Evolutionary conservation across 1,284 basidiomycete species (phyloP).

Genomic region (Microbotryum saponariae): DNA sequence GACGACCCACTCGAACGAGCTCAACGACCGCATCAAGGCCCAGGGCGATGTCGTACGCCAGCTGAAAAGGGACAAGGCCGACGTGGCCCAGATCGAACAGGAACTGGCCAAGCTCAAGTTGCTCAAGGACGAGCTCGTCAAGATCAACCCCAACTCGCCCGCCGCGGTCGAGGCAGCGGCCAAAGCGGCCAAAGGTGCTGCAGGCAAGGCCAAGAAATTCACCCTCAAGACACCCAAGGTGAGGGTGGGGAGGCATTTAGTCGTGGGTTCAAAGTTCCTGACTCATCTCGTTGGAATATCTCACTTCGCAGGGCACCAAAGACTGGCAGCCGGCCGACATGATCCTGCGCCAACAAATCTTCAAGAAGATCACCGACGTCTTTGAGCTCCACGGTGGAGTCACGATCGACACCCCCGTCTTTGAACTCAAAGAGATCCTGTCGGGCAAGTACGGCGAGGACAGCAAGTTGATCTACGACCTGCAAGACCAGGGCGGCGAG

Average conservation of each 20-base stretch:
- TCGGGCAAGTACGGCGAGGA: conserved; percentile 97
- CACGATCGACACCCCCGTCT: conserved; percentile 95
- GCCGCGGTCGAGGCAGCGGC: conserved; percentile 4
- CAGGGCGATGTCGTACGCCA: conserved; percentile 26
- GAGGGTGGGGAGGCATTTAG: neutral
- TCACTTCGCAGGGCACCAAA: conserved; percentile 65
- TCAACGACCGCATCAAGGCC: conserved; percentile 15
- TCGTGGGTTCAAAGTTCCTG: no score
- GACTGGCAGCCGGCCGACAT: conserved; percentile 95
- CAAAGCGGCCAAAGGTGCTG: conserved; percentile 1
- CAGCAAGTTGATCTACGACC: conserved; percentile 94
- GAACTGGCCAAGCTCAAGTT: conserved; percentile 11
- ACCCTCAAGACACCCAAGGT: conserved; percentile 33
- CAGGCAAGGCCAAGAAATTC: conserved; percentile 26
- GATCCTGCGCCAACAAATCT: conserved; percentile 83
- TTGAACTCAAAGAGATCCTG: conserved; percentile 92
- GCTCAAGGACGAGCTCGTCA: conserved; percentile 17
- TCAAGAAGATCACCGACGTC: conserved; percentile 75
- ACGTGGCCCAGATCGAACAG: neutral
- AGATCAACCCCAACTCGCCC: conserved; percentile 1
- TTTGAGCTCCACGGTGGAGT: conserved; percentile 85
- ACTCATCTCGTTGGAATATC: no score
- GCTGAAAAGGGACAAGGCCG: conserved; percentile 24
- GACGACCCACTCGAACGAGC: conserved; percentile 2
- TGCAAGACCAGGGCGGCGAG: conserved; percentile 98